Conservation (phyloP, 1,139 yeast species). For the Geotrichum carabidarum region DNA sequence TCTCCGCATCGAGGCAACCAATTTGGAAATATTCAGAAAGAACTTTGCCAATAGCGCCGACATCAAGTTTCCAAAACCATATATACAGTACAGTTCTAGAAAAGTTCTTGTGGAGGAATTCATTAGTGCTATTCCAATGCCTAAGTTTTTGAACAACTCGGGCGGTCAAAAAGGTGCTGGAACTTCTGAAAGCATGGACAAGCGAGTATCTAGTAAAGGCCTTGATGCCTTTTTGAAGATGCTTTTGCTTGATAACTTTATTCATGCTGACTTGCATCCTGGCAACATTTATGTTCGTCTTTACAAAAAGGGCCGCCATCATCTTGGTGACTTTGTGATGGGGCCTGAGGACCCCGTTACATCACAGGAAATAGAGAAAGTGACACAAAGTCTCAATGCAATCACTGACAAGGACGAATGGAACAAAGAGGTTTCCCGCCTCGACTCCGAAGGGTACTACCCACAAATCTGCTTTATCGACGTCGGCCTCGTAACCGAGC, state of each 20-base stretch:
- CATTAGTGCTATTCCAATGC: conserved; percentile 78
- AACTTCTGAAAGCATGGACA: conserved; percentile 45
- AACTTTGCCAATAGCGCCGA: conserved; percentile 55
- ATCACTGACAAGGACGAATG: conserved; percentile 44
- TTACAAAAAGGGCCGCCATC: conserved; percentile 39
- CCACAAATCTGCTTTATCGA: conserved; percentile 91
- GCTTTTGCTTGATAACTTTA: conserved; percentile 87
- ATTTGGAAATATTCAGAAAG: conserved; percentile 61
- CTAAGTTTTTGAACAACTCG: conserved; percentile 50
- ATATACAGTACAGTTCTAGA: conserved; percentile 58
- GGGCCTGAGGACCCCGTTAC: conserved; percentile 24
- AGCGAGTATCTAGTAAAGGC: conserved; percentile 78
- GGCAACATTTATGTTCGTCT: conserved; percentile 88
- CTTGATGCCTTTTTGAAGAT: conserved; percentile 87
- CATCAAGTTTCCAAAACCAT: conserved; percentile 79
- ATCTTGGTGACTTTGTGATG: conserved; percentile 15
- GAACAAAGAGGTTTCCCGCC: conserved; percentile 45
- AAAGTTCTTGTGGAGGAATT: conserved; percentile 81
- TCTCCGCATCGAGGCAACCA: conserved; percentile 80
- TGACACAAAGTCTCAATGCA: conserved; percentile 36
- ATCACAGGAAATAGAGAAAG: conserved; percentile 25
- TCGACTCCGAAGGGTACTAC: conserved; percentile 60
- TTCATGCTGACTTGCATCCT: conserved; percentile 94
- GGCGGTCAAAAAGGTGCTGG: conserved; percentile 41
- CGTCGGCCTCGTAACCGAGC: conserved; percentile 87